Evolutionary conservation across 768 basidiomycete species (phyloP).

Genomic region (Mycena floridula): DNA sequence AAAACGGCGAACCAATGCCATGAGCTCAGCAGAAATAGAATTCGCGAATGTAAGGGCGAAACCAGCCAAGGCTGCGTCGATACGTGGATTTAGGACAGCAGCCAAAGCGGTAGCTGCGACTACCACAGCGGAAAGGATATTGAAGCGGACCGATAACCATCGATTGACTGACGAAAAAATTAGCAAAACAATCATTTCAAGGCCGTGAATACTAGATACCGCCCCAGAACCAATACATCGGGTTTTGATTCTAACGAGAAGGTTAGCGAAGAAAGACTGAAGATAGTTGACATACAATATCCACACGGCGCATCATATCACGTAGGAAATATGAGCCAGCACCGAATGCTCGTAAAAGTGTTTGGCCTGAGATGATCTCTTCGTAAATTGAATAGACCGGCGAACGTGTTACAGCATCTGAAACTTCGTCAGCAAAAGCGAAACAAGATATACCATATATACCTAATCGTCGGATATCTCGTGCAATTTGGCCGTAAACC

Average conservation of each 20-base stretch:
- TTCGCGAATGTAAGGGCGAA: conserved; percentile 84
- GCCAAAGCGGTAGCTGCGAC: conserved; percentile 66
- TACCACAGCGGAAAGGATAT: conserved; percentile 66
- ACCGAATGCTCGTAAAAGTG: conserved; percentile 74
- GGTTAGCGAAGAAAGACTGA: conserved; percentile 1
- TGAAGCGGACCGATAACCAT: conserved; percentile 88
- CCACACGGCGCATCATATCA: conserved; percentile 78
- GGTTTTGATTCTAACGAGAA: conserved; percentile 44
- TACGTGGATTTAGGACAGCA: conserved; percentile 59
- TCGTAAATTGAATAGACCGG: conserved; percentile 42
- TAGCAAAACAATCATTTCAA: not conserved
- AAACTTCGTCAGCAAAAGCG: not conserved
- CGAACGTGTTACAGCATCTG: conserved; percentile 44
- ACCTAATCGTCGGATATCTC: conserved; percentile 81
- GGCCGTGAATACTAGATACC: conserved; percentile 47
- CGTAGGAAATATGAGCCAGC: conserved; percentile 81
- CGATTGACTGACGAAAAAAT: conserved; percentile 60
- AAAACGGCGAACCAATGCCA: conserved; percentile 46
- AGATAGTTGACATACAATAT: conserved; percentile 48
- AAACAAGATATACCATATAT: conserved; percentile 1
- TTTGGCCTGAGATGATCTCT: conserved; percentile 59
- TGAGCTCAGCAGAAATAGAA: conserved; percentile 64
- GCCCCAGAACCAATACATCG: conserved; percentile 91
- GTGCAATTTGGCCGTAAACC: conserved; percentile 76
- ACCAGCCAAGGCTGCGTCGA: conserved; percentile 78